Conservation (phyloP, 306 rosid genomes). For the Lupinus albus region DNA sequence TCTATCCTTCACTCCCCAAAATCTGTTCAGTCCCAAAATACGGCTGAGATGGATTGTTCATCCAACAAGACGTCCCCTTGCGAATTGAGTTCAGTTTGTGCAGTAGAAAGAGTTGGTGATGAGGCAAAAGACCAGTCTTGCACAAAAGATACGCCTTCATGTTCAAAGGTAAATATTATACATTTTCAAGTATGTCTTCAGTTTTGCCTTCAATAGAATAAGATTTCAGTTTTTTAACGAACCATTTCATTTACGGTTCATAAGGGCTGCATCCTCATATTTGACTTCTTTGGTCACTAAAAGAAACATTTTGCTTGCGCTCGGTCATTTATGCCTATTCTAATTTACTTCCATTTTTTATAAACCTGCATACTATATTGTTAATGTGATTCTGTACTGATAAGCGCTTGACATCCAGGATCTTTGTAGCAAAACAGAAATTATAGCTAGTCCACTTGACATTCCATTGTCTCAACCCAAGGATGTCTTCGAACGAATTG, state of each 20-base stretch:
- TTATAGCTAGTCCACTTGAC: constrained; percentile 66
- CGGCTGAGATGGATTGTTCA: constrained; percentile 61
- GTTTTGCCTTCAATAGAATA: constrained; percentile 33
- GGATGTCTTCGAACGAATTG: constrained; percentile 65
- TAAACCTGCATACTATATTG: constrained; percentile 10
- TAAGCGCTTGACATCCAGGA: constrained; percentile 56
- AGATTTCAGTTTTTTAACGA: constrained; percentile 6
- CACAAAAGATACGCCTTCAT: constrained; percentile 46
- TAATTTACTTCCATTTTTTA: constrained; percentile 22
- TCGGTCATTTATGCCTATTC: constrained; percentile 20
- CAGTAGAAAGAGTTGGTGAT: constrained; percentile 48
- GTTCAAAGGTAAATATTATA: constrained; percentile 66
- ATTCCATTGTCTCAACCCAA: constrained; percentile 63
- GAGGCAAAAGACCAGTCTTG: constrained; percentile 59
- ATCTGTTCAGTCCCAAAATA: constrained; percentile 58
- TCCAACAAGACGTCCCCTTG: constrained; percentile 57
- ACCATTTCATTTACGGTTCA: constrained; percentile 14
- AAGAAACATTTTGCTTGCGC: constrained; percentile 24
- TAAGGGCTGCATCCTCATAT: constrained; percentile 25
- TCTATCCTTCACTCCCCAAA: constrained; percentile 64
- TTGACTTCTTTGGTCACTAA: constrained; percentile 29
- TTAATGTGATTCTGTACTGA: constrained; percentile 30
- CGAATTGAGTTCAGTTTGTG: constrained; percentile 54
- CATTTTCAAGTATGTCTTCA: constrained; percentile 29
- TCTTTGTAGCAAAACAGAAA: constrained; percentile 53